phyloP scores from a whole-genome alignment of 495 filamentous ascomycete species.

The Hypoxylon subgilvum region DNA sequence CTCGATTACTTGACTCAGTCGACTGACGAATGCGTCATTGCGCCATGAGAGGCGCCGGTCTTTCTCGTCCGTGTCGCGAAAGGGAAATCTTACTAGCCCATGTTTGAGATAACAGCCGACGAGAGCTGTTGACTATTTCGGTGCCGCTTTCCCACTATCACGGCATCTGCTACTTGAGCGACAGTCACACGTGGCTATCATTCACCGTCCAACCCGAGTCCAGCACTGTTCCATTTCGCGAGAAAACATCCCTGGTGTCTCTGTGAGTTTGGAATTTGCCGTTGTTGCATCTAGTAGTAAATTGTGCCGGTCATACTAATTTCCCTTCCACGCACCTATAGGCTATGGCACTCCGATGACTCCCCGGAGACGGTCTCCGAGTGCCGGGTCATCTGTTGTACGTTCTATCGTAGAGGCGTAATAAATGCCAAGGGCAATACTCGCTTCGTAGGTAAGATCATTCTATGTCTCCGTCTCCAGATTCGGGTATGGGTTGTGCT shows the following conservation, averaged over 20 bases:
- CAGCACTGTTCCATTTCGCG: neutral
- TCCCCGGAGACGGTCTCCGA: neutral
- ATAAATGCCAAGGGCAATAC: constrained; percentile 9
- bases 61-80: too few species aligned
- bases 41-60: neutral
- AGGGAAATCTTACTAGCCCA: too few species aligned
- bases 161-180: neutral
- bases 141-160: constrained; percentile 1
- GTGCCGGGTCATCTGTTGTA: neutral
- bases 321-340: constrained; percentile 7
- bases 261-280: constrained; percentile 4
- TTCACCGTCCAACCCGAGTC: neutral
- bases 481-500: neutral
- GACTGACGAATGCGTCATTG: neutral
- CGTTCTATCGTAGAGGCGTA: neutral
- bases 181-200: constrained; percentile 4
- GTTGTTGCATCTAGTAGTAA: neutral
- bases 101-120: constrained; percentile 2
- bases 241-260: neutral
- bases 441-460: constrained; percentile 7
- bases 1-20: neutral
- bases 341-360: neutral
- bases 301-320: neutral
- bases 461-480: neutral
- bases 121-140: neutral